These are phyloP conservation scores for Rhododendron simsii DNA, from an alignment of 148 eudicot species.

Conservation along the genomic window DNA sequence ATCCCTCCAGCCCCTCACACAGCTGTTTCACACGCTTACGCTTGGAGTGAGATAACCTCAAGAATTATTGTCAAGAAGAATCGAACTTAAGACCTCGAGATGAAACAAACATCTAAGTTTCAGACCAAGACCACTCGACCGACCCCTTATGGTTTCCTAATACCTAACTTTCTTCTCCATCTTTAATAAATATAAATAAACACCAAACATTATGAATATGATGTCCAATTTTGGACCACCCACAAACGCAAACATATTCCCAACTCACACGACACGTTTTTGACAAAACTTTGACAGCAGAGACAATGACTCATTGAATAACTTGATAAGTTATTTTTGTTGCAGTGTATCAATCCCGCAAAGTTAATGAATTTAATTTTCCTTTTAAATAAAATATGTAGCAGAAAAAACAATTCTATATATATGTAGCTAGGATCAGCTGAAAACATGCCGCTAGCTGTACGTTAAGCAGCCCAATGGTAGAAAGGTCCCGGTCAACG, in stretches of 20 bases:
- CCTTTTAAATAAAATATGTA: too few relatives aligned
- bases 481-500: not conserved
- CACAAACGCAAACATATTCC: not conserved
- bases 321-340: not conserved
- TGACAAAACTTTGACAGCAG: not conserved
- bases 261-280: not conserved
- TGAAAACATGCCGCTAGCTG: not conserved
- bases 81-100: too few relatives aligned
- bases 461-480: not conserved
- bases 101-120: too few relatives aligned
- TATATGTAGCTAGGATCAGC: too few relatives aligned
- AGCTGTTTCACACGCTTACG: too few relatives aligned
- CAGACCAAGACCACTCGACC: too few relatives aligned
- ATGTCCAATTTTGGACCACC: not conserved
- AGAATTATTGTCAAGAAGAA: too few relatives aligned
- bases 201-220: not conserved
- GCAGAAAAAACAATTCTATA: too few relatives aligned
- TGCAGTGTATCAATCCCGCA: not conserved
- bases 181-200: not conserved
- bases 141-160: too few relatives aligned
- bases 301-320: not conserved
- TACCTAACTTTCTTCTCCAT: too few relatives aligned
- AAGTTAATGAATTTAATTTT: not conserved
- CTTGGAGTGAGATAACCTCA: fast-evolving
- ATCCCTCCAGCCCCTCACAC: fast-evolving